Percentiles rank a stretch among this genome's conserved stretches.
Conservation (phyloP, 73 alveolate genomes). For the Paramecium caudatum region DNA sequence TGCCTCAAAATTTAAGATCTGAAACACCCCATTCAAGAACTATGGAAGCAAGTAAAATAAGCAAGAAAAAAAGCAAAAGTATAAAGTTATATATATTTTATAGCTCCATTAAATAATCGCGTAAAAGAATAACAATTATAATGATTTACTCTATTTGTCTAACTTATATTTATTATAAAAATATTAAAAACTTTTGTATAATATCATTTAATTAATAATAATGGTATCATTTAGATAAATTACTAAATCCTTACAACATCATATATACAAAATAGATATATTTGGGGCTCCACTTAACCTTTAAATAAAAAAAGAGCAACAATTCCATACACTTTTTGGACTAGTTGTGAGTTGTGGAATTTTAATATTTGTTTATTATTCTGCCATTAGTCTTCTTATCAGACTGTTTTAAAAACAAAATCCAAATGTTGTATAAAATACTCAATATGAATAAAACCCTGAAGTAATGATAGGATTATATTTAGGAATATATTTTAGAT, state of each 20-base stretch:
- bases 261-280: no score
- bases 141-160: no score
- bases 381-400: neutral
- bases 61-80: no score
- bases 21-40: conserved; percentile 49
- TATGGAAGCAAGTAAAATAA: neutral
- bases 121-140: no score
- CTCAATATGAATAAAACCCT: neutral
- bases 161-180: no score
- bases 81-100: no score
- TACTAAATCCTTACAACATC: no score
- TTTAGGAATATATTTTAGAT: neutral
- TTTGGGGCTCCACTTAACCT: neutral
- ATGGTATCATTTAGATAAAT: no score
- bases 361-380: neutral
- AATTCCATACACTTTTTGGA: neutral
- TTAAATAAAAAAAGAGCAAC: neutral
- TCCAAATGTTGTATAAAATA: neutral
- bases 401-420: neutral
- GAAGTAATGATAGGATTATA: neutral
- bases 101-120: no score
- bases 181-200: no score
- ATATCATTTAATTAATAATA: no score
- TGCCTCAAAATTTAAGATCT: neutral
- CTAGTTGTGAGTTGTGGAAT: neutral